phyloP scores from a whole-genome alignment of 2,329 filamentous ascomycete genomes.

The Rutstroemia sp. region DNA sequence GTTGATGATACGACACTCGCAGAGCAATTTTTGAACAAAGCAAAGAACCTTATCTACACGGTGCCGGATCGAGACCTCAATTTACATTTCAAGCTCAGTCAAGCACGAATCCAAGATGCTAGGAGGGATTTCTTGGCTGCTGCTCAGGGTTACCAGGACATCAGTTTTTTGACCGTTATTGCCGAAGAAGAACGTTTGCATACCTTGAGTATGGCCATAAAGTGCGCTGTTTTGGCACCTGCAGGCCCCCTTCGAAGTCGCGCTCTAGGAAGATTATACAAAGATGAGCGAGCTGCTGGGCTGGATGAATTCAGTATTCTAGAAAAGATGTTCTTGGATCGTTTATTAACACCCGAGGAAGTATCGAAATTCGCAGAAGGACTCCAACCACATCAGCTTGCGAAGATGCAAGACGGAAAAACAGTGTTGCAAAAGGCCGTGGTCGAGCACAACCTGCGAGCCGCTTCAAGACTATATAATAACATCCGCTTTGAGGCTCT shows the following conservation, averaged over 20 bases:
- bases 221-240: slow-evolving; percentile 86
- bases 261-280: slow-evolving; percentile 78
- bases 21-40: slow-evolving; percentile 84
- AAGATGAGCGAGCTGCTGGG: slow-evolving; percentile 74
- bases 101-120: slow-evolving; percentile 88
- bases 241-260: slow-evolving; percentile 80
- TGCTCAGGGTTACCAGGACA: slow-evolving; percentile 78
- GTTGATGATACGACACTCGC: slow-evolving; percentile 83
- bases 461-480: slow-evolving; percentile 69
- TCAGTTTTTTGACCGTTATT: slow-evolving; percentile 71
- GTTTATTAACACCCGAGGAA: slow-evolving; percentile 73
- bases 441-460: slow-evolving; percentile 91
- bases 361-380: slow-evolving; percentile 78
- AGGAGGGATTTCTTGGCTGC: slow-evolving; percentile 86
- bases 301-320: slow-evolving; percentile 80
- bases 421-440: slow-evolving; percentile 92
- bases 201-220: slow-evolving; percentile 79
- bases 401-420: slow-evolving; percentile 79
- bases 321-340: slow-evolving; percentile 96
- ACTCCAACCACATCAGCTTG: slow-evolving; percentile 81
- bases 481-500: slow-evolving; percentile 74
- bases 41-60: slow-evolving; percentile 84
- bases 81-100: slow-evolving; percentile 82
- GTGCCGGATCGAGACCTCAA: slow-evolving; percentile 67
- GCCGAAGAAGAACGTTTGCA: slow-evolving; percentile 80